A percentile compares a stretch with the other conserved stretches of the same genome.
Conservation (phyloP, 2,329 filamentous ascomycete genomes). For the Chaetomiaceae sp. region DNA sequence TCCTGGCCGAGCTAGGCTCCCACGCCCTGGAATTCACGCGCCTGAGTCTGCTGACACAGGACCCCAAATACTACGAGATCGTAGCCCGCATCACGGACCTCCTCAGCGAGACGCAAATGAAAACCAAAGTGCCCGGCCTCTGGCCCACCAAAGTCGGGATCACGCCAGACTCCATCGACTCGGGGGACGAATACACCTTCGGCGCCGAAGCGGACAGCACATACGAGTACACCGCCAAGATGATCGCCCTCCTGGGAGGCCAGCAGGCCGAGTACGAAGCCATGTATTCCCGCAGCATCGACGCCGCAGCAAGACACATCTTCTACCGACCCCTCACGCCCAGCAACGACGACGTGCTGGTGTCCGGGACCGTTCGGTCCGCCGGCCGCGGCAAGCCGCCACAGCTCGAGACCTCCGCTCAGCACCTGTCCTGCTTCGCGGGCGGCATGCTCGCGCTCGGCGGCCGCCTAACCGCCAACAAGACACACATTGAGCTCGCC, state of each 20-base stretch:
- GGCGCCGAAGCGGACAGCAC: constrained; percentile 32
- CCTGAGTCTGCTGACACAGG: constrained; percentile 64
- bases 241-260: constrained; percentile 50
- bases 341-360: constrained; percentile 44
- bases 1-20: constrained; percentile 49
- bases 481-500: constrained; percentile 39
- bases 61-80: constrained; percentile 59
- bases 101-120: neutral
- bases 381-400: constrained; percentile 22
- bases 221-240: constrained; percentile 47
- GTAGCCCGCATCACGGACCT: neutral
- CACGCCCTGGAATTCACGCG: constrained; percentile 70
- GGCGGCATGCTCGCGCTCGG: constrained; percentile 41
- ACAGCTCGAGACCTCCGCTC: constrained; percentile 32
- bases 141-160: constrained; percentile 61
- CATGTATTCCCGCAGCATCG: constrained; percentile 22
- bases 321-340: constrained; percentile 29
- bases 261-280: constrained; percentile 30
- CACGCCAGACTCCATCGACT: constrained; percentile 41
- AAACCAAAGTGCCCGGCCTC: constrained; percentile 48
- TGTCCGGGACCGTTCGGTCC: constrained; percentile 42
- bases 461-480: constrained; percentile 31
- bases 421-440: constrained; percentile 38
- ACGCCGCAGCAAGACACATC: neutral
- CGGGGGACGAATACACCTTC: constrained; percentile 27